Conservation (phyloP, 2,329 filamentous ascomycete species). For the Botrytis elliptica region DNA sequence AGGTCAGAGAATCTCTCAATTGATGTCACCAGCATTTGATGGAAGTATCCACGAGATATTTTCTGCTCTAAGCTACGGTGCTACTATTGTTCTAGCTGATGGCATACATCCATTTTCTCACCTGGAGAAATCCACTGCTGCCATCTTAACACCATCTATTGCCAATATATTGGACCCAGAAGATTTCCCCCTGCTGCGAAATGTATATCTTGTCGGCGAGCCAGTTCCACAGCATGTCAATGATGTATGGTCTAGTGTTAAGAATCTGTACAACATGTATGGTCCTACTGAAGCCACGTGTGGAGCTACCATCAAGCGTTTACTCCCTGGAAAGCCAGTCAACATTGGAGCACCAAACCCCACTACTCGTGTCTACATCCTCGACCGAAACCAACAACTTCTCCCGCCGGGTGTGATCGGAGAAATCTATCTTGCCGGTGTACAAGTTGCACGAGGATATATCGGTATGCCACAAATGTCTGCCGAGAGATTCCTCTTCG, state of each 20-base stretch:
- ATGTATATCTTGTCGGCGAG: constrained; percentile 44
- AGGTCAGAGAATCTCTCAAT: constrained; percentile 41
- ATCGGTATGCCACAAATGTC: constrained; percentile 39
- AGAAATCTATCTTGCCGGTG: constrained; percentile 45
- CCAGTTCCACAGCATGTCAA: constrained; percentile 39
- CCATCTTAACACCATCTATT: constrained; percentile 21
- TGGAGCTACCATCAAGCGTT: constrained; percentile 40
- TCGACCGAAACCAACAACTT: constrained; percentile 40
- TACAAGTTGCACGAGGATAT: constrained; percentile 47
- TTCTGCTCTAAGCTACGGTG: constrained; percentile 18
- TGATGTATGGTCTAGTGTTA: constrained; percentile 40
- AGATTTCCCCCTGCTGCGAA: constrained; percentile 13
- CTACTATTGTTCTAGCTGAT: not conserved
- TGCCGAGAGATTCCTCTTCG: constrained; percentile 38
- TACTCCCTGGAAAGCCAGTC: constrained; percentile 36
- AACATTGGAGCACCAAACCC: constrained; percentile 42
- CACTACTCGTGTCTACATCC: constrained; percentile 44
- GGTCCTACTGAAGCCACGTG: constrained; percentile 44
- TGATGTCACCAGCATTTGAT: constrained; percentile 47
- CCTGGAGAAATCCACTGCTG: constrained; percentile 14
- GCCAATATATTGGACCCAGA: constrained; percentile 12
- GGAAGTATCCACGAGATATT: constrained; percentile 42
- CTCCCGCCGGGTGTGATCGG: constrained; percentile 42
- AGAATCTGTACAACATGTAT: constrained; percentile 45
- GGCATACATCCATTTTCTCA: constrained; percentile 15